Evolutionary conservation across 1,139 yeast species (phyloP).

Genomic region (Debaryomycetaceae sp.): DNA sequence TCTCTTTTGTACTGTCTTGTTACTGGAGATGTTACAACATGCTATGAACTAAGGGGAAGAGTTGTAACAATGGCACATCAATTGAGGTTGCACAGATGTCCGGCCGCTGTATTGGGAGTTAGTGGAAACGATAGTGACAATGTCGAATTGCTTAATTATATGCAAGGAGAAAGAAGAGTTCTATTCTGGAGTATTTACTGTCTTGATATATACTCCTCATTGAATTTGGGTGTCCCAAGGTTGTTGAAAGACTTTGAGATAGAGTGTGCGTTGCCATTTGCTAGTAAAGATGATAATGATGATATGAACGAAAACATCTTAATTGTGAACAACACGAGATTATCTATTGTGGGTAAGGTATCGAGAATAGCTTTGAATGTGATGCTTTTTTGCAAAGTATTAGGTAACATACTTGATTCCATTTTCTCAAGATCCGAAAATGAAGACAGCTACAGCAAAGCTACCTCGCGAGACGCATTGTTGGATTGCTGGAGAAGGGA

Average conservation of each 20-base stretch:
- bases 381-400: slow-evolving; percentile 68
- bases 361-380: slow-evolving; percentile 58
- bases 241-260: slow-evolving; percentile 75
- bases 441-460: slow-evolving; percentile 33
- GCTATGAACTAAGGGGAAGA: slow-evolving; percentile 73
- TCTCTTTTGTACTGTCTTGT: slow-evolving; percentile 71
- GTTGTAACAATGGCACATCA: slow-evolving; percentile 85
- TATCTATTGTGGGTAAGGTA: slow-evolving; percentile 68
- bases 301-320: slow-evolving; percentile 51
- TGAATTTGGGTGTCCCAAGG: slow-evolving; percentile 80
- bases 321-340: slow-evolving; percentile 53
- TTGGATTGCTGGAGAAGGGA: slow-evolving; percentile 79
- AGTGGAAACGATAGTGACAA: slow-evolving; percentile 49
- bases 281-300: slow-evolving; percentile 50
- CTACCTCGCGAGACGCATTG: slow-evolving; percentile 59
- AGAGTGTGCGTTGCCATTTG: slow-evolving; percentile 80
- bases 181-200: slow-evolving; percentile 83
- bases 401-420: slow-evolving; percentile 71
- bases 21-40: slow-evolving; percentile 69
- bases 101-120: slow-evolving; percentile 68
- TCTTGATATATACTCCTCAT: slow-evolving; percentile 71
- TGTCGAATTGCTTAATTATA: slow-evolving; percentile 47
- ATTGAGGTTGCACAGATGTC: slow-evolving; percentile 80
- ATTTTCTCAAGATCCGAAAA: slow-evolving; percentile 49
- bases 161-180: slow-evolving; percentile 79